A percentile compares a stretch with the other conserved stretches of the same genome.
These are phyloP conservation scores for Flaveria bidentis DNA, from an alignment of 129 eudicot species.

Conservation along the genomic window DNA sequence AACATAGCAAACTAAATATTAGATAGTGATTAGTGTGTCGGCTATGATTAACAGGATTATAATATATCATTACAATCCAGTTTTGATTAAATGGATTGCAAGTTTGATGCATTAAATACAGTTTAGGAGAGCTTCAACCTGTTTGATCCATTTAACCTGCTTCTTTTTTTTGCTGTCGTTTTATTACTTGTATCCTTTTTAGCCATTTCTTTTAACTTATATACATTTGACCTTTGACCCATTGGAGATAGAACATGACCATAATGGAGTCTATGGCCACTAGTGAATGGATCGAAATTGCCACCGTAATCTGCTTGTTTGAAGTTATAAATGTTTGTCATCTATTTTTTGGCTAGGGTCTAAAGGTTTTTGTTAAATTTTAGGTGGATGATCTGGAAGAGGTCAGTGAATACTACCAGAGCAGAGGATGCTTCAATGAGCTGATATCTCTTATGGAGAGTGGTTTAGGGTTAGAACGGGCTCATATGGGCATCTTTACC, in stretches of 20 bases:
- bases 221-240: background rate
- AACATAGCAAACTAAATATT: background rate
- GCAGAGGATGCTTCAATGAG: slow-evolving; percentile 97
- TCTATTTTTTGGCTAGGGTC: background rate
- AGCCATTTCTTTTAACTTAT: background rate
- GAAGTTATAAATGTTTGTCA: background rate
- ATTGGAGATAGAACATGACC: background rate
- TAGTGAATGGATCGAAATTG: slow-evolving; percentile 4
- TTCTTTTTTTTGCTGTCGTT: too few species aligned
- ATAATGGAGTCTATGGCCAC: background rate
- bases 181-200: background rate
- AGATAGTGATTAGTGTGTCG: background rate
- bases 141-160: background rate
- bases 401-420: slow-evolving; percentile 93
- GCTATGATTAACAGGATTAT: background rate
- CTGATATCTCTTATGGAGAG: slow-evolving; percentile 98
- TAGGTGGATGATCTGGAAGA: slow-evolving; percentile 99
- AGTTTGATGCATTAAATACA: background rate
- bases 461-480: slow-evolving; percentile 97
- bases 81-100: background rate
- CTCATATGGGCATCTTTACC: slow-evolving; percentile 99
- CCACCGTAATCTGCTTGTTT: background rate
- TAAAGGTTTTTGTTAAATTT: slow-evolving; percentile 21
- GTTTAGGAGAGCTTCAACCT: background rate
- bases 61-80: background rate